These are phyloP conservation scores for Trypanosoma scelopori DNA, from an alignment of 208 protist species.

Conservation along the genomic window DNA sequence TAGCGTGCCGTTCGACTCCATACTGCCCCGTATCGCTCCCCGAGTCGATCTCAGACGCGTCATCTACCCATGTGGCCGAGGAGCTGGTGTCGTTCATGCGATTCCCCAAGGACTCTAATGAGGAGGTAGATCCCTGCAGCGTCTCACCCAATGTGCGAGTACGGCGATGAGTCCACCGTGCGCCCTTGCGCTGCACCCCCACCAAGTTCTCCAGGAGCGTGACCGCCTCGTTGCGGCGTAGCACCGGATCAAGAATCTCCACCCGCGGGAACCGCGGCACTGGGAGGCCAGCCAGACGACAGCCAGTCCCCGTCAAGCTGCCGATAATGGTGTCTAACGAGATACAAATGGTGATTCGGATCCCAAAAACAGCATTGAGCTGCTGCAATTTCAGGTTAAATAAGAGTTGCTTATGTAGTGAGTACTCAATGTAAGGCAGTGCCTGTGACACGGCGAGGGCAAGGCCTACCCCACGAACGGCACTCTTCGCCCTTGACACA, in stretches of 20 bases:
- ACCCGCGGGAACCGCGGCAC: conserved; percentile 60
- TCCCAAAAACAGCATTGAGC: conserved; percentile 86
- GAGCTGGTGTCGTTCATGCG: not conserved
- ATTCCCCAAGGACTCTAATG: not conserved
- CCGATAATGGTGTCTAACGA: conserved; percentile 73
- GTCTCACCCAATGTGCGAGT: not conserved
- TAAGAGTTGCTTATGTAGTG: conserved; percentile 89
- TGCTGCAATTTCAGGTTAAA: conserved; percentile 78
- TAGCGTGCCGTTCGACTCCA: conserved; percentile 15
- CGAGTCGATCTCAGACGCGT: conserved; percentile 19
- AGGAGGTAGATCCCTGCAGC: conserved; percentile 1
- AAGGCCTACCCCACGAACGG: conserved; percentile 68
- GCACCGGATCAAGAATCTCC: conserved; percentile 56
- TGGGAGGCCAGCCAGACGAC: conserved; percentile 72
- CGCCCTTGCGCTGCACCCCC: conserved; percentile 35
- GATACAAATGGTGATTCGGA: conserved; percentile 76
- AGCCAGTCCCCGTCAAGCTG: conserved; percentile 75
- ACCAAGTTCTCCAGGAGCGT: conserved; percentile 65
- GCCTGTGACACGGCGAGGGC: conserved; percentile 82
- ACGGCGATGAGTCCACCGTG: not conserved
- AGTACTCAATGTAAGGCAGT: conserved; percentile 89
- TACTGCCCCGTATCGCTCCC: conserved; percentile 18
- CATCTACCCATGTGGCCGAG: conserved; percentile 15
- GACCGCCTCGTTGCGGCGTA: conserved; percentile 61
- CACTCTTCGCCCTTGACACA: conserved; percentile 67